These are phyloP conservation scores for Marsdenia floribunda DNA, from an alignment of 257 asterid genomes.

Conservation along the genomic window DNA sequence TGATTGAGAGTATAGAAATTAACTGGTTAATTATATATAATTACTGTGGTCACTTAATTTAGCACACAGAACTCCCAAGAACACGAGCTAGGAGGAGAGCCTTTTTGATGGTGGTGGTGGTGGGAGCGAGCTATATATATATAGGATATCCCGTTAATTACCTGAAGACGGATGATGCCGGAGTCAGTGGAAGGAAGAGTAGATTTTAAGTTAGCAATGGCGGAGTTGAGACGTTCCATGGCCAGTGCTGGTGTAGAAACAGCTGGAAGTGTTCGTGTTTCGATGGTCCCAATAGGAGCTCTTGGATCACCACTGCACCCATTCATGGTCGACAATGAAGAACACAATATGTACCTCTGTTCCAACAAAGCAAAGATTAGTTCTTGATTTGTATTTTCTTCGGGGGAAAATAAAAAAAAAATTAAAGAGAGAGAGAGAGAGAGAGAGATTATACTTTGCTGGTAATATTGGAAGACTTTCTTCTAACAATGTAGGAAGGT, in stretches of 20 bases:
- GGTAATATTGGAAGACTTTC: slow-evolving; percentile 21
- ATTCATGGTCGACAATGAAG: slow-evolving; percentile 43
- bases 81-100: too few relatives aligned
- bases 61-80: too few relatives aligned
- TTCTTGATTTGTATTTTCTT: too few relatives aligned
- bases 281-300: slow-evolving; percentile 54
- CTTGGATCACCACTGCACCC: slow-evolving; percentile 60
- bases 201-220: slow-evolving; percentile 47
- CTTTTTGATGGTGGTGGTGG: too few relatives aligned
- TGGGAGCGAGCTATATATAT: too few relatives aligned
- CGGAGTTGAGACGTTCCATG: slow-evolving; percentile 54
- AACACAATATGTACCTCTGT: slow-evolving; percentile 42
- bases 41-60: too few relatives aligned
- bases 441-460: not conserved
- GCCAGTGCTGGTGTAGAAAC: slow-evolving; percentile 50
- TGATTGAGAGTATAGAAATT: too few relatives aligned
- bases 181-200: slow-evolving; percentile 38
- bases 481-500: slow-evolving; percentile 29
- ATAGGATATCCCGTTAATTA: slow-evolving; percentile 5
- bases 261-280: slow-evolving; percentile 52
- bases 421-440: too few relatives aligned
- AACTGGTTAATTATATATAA: too few relatives aligned
- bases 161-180: slow-evolving; percentile 86
- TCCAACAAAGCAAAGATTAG: too few relatives aligned
- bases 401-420: too few relatives aligned